Conservation (phyloP, 805 yeast genomes). For the Teunomyces atbi region DNA sequence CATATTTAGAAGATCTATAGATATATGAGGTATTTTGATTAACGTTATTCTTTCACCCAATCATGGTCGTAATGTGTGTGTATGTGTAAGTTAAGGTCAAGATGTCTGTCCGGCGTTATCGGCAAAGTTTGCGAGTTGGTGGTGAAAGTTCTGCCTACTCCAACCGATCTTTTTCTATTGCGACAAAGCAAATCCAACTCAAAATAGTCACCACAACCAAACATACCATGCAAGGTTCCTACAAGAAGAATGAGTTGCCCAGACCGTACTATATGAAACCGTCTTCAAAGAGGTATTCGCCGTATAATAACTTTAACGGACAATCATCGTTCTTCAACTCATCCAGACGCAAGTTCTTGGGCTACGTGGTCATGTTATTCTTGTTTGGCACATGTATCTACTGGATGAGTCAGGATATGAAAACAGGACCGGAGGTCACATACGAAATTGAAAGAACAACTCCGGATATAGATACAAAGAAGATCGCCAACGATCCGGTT, state of each 20-base stretch:
- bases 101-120: neutral
- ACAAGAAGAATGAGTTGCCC: slow-evolving; percentile 42
- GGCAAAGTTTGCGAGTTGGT: neutral
- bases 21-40: neutral
- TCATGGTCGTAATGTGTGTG: neutral
- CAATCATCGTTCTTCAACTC: slow-evolving; percentile 32
- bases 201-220: neutral
- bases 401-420: slow-evolving; percentile 37
- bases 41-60: neutral
- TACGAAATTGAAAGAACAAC: slow-evolving; percentile 20
- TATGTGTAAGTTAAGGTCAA: neutral
- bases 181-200: neutral
- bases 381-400: slow-evolving; percentile 35
- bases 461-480: neutral
- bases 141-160: neutral
- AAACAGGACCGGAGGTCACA: slow-evolving; percentile 22
- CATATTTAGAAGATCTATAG: too few relatives aligned
- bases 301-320: slow-evolving; percentile 27
- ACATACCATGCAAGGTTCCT: slow-evolving; percentile 41
- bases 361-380: slow-evolving; percentile 35
- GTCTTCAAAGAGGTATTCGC: slow-evolving; percentile 28
- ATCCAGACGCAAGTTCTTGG: slow-evolving; percentile 37
- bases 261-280: slow-evolving; percentile 49
- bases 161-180: neutral
- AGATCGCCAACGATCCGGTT: slow-evolving; percentile 9